Evolutionary conservation across 345 rosid species (phyloP).

Genomic region (Leavenworthia alabamica): DNA sequence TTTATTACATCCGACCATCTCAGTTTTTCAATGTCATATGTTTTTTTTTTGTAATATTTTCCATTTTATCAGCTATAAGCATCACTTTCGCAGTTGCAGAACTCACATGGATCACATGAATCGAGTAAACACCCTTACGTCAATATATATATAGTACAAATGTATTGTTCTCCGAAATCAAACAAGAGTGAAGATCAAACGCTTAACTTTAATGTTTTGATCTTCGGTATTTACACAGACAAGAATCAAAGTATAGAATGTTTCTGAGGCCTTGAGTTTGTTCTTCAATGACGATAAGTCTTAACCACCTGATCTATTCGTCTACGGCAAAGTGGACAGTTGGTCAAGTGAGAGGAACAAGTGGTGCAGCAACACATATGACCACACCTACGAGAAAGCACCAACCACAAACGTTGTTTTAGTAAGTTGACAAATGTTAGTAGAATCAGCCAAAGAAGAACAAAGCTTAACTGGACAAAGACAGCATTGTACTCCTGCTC

Average conservation of each 20-base stretch:
- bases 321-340: conserved; percentile 84
- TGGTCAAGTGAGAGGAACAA: conserved; percentile 64
- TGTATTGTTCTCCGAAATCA: not conserved
- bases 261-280: not conserved
- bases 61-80: no score
- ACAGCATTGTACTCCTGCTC: conserved; percentile 89
- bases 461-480: conserved; percentile 64
- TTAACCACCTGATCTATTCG: conserved; percentile 76
- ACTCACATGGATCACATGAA: no score
- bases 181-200: not conserved
- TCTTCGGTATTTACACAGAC: conserved; percentile 20
- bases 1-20: no score
- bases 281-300: conserved; percentile 69
- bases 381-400: conserved; percentile 61
- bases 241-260: not conserved
- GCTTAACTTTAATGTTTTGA: not conserved
- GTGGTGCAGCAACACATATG: conserved; percentile 91
- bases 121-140: not conserved
- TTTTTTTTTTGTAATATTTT: no score
- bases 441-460: not conserved
- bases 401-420: not conserved
- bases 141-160: conserved; percentile 9
- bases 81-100: no score
- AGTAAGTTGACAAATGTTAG: conserved; percentile 13
- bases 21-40: no score